A percentile compares a stretch with the other conserved stretches of the same genome.
These are phyloP conservation scores for Aspergillus ochraceoroseus DNA, from an alignment of 2,329 filamentous ascomycete genomes.

Conservation along the genomic window DNA sequence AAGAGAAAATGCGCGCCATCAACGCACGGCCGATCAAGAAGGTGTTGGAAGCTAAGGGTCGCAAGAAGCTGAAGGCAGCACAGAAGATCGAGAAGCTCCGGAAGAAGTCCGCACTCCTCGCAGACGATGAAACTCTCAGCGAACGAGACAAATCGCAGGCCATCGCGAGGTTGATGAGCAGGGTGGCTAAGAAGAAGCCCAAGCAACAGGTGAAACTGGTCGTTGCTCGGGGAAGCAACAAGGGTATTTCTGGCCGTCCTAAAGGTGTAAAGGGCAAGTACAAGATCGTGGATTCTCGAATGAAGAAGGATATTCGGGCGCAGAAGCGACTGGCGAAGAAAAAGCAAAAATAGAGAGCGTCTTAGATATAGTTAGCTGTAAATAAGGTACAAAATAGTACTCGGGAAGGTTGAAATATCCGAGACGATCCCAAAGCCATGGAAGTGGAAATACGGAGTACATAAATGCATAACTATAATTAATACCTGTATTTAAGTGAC, in stretches of 20 bases:
- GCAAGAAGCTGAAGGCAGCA: conserved; percentile 95
- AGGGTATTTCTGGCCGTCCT: conserved; percentile 78
- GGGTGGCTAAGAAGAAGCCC: conserved; percentile 79
- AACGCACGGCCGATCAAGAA: conserved; percentile 99
- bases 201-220: conserved; percentile 79
- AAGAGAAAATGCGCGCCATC: conserved; percentile 85
- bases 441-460: too few relatives aligned
- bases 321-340: conserved; percentile 77
- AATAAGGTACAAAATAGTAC: too few relatives aligned
- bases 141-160: conserved; percentile 92
- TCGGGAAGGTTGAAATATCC: too few relatives aligned
- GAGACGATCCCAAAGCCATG: conserved; percentile 7
- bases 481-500: conserved; percentile 10
- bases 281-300: conserved; percentile 89
- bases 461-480: too few relatives aligned
- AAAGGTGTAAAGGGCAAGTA: conserved; percentile 93
- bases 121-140: conserved; percentile 83
- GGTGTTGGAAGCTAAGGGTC: conserved; percentile 89
- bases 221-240: conserved; percentile 78
- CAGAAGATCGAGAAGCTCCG: conserved; percentile 88
- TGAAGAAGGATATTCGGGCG: conserved; percentile 94
- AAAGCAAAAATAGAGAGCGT: conserved; percentile 47
- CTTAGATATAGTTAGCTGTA: too few relatives aligned
- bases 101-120: conserved; percentile 90
- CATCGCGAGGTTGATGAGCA: conserved; percentile 75